Evolutionary conservation across 345 rosid genomes (phyloP), one percentile per base, ranked within the genome.

Genomic region (Eutrema japonicum): DNA sequence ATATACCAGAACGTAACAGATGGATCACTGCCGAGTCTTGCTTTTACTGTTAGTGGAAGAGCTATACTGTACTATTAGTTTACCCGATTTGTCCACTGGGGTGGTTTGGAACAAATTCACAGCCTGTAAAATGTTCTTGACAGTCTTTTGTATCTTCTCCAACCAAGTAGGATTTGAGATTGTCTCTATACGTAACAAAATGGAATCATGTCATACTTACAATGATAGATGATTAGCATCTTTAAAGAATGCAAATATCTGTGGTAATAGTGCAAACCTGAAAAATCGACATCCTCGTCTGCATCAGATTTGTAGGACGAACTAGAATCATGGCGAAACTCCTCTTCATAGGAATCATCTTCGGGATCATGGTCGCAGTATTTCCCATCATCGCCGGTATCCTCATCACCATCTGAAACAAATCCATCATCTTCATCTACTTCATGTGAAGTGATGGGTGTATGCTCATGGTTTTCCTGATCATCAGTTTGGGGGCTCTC

Each of bases 81-180:
- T 73, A 92, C 98, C 97, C 32, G 90, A 85, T 82, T 71, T 86
- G 76, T 89, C 88, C 49, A 90, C 85, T 12, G 97, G 97, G 36
- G 90, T 76, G 60, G 88, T 76, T 74, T 75, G 88, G 75, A 96
- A 84, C 57, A 90, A 36, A 82, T 89, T 87, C 80, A 96, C 86
- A 82, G 95, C 86, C 73, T 70, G 86, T 40, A 96, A 76, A 67
- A 96, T 75, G 80, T 68, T 81, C 67, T 77, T 67, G 43, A 85
- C 83, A 64, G 89, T 85, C 75, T 71, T 71, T 69, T 85, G 92
- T 80, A 92, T 84, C 85, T 82, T 88, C 86, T 86, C 93, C 85
- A 92, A 77, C 99, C 97, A 92, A 54, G 92, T 86, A 66, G 83
- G 84, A 59, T 73, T 82, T 73, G 79, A 79, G 57, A 69, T 81